Evolutionary conservation across 192 early-diverging fungal species (phyloP).

Genomic region (Coemansia sp.): DNA sequence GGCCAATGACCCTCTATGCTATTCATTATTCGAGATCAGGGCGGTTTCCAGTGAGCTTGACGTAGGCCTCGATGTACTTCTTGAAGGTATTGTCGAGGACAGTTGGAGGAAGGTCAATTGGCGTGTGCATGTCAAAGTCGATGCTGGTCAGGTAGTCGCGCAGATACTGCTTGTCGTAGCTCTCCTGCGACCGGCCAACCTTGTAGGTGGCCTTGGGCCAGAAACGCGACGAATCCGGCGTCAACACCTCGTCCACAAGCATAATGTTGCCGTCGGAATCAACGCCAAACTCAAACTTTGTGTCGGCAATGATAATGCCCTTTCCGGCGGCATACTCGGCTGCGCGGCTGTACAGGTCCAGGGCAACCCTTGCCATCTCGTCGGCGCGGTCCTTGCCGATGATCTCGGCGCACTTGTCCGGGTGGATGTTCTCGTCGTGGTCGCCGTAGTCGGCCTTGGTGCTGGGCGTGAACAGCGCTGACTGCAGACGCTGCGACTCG

Average conservation of each 20-base stretch:
- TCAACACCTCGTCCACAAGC: constrained; percentile 95
- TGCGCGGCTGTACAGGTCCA: constrained; percentile 81
- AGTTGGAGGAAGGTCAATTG: constrained; percentile 76
- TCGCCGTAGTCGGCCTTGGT: constrained; percentile 99
- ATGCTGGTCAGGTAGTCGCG: constrained; percentile 87
- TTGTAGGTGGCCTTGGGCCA: constrained; percentile 86
- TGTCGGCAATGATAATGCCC: constrained; percentile 99
- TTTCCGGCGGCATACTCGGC: constrained; percentile 73
- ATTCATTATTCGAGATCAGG: constrained; percentile 54
- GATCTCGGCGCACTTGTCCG: constrained; percentile 77
- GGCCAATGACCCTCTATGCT: no score
- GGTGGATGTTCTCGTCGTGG: constrained; percentile 99
- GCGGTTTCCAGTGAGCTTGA: constrained; percentile 73
- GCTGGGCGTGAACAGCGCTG: constrained; percentile 91
- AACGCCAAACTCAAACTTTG: constrained; percentile 99
- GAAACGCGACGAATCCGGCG: constrained; percentile 97
- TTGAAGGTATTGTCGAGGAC: constrained; percentile 81
- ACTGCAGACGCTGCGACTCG: constrained; percentile 80
- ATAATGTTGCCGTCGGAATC: constrained; percentile 76
- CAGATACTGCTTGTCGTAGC: constrained; percentile 97
- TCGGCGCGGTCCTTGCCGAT: constrained; percentile 78
- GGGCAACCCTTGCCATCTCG: constrained; percentile 68
- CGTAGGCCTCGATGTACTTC: constrained; percentile 90
- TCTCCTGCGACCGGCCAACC: constrained; percentile 73
- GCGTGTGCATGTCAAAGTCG: constrained; percentile 81